These are phyloP conservation scores for Cryphonectria radicalis DNA, from an alignment of 2,329 filamentous ascomycete species.

Conservation along the genomic window DNA sequence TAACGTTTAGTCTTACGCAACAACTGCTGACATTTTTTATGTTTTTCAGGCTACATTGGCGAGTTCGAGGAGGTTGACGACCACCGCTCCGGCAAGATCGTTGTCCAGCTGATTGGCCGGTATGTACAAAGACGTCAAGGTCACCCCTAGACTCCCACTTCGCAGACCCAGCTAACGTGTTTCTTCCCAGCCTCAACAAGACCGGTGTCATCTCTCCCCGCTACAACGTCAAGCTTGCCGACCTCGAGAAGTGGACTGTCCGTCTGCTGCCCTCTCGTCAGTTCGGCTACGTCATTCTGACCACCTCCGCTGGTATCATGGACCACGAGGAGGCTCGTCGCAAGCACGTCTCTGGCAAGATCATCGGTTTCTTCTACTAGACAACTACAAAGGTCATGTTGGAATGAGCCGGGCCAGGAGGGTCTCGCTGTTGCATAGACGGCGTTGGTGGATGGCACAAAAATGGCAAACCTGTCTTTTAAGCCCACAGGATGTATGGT, in stretches of 20 bases:
- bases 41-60: constrained; percentile 84
- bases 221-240: constrained; percentile 97
- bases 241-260: constrained; percentile 99
- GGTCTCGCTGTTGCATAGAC: constrained; percentile 32
- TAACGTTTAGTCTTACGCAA: constrained; percentile 95
- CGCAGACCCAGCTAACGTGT: constrained; percentile 35
- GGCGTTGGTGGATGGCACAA: constrained; percentile 33
- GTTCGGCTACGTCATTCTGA: constrained; percentile 99
- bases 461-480: constrained; percentile 19
- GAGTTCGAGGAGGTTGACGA: constrained; percentile 99
- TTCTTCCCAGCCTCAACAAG: constrained; percentile 75
- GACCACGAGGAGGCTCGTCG: constrained; percentile 99
- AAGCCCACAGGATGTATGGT: constrained; percentile 16
- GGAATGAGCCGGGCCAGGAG: constrained; percentile 16
- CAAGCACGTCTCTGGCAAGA: constrained; percentile 99
- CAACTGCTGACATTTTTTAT: constrained; percentile 65
- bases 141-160: background rate
- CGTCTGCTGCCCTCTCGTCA: constrained; percentile 99
- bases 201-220: constrained; percentile 98
- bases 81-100: constrained; percentile 99
- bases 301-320: constrained; percentile 99
- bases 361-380: constrained; percentile 99
- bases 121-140: constrained; percentile 31
- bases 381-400: constrained; percentile 29
- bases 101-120: constrained; percentile 98